Conservation (phyloP, 2,329 filamentous ascomycete genomes). For the Pseudogymnoascus verrucosus region DNA sequence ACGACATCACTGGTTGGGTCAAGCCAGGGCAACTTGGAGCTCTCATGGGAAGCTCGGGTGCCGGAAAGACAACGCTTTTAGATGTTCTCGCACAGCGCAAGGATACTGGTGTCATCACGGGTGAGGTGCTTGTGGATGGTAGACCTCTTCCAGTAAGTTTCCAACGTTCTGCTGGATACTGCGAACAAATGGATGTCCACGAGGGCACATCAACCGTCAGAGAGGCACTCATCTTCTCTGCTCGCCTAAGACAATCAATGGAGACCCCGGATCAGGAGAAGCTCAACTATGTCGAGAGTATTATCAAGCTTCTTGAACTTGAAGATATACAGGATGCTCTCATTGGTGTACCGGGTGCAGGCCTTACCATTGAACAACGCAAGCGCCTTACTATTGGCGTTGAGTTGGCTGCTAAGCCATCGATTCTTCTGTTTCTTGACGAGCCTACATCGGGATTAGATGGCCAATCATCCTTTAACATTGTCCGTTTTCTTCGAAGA, state of each 20-base stretch:
- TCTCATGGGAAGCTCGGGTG: conserved; percentile 57
- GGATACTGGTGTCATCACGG: conserved; percentile 80
- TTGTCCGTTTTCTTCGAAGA: conserved; percentile 53
- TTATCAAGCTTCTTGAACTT: conserved; percentile 56
- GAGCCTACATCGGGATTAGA: conserved; percentile 58
- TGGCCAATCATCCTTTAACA: conserved; percentile 55
- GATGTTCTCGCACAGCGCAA: conserved; percentile 78
- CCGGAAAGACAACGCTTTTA: conserved; percentile 81
- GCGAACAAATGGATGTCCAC: conserved; percentile 88
- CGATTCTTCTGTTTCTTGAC: conserved; percentile 53
- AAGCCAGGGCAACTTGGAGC: conserved; percentile 64
- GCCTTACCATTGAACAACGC: conserved; percentile 53
- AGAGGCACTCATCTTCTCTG: conserved; percentile 81
- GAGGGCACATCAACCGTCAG: conserved; percentile 75
- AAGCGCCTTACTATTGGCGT: conserved; percentile 56
- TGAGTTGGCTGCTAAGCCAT: conserved; percentile 48
- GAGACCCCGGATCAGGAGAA: conserved; percentile 67
- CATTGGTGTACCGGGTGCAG: conserved; percentile 54
- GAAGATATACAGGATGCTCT: conserved; percentile 58
- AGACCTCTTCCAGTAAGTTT: conserved; percentile 69
- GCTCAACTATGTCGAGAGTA: conserved; percentile 77
- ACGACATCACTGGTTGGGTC: conserved; percentile 75
- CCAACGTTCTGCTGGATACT: conserved; percentile 68
- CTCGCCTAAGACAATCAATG: conserved; percentile 74
- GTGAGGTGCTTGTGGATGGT: conserved; percentile 65